These are phyloP conservation scores for Trypanosomatidae sp. DNA, from an alignment of 208 protist genomes.

Conservation along the genomic window DNA sequence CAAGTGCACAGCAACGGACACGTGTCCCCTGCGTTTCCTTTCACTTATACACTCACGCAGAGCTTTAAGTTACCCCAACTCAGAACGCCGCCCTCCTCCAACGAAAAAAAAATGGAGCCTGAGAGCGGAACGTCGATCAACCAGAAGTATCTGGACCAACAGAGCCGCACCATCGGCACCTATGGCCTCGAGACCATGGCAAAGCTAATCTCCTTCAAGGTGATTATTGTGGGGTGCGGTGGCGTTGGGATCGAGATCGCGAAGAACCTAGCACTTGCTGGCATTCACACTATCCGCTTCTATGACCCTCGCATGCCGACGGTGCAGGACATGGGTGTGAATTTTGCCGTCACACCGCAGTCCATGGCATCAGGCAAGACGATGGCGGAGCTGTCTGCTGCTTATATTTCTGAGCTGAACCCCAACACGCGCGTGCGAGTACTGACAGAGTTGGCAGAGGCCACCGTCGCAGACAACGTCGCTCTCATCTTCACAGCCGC, in stretches of 20 bases:
- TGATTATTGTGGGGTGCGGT: constrained; percentile 91
- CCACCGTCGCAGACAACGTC: constrained; percentile 42
- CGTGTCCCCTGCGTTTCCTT: background rate
- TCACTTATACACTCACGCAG: background rate
- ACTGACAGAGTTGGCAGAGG: constrained; percentile 54
- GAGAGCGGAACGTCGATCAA: constrained; percentile 52
- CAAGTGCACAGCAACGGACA: background rate
- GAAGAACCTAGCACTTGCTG: constrained; percentile 91
- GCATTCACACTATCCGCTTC: constrained; percentile 83
- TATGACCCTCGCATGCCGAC: constrained; percentile 64
- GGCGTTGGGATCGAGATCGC: constrained; percentile 91
- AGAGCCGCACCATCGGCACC: constrained; percentile 92
- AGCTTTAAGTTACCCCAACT: background rate
- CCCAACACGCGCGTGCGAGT: constrained; percentile 79
- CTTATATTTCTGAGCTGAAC: constrained; percentile 88
- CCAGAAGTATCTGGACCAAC: constrained; percentile 87
- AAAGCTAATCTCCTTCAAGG: constrained; percentile 88
- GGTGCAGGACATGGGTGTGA: constrained; percentile 79
- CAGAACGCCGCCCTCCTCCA: background rate
- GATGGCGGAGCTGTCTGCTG: constrained; percentile 59
- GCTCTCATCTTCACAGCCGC: constrained; percentile 78
- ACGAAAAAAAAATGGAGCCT: constrained; percentile 7
- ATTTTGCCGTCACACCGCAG: constrained; percentile 85
- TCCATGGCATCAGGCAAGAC: constrained; percentile 46
- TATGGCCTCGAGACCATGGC: constrained; percentile 93